These are phyloP conservation scores for Talaromyces ruber DNA, from an alignment of 495 filamentous ascomycete genomes.

Conservation along the genomic window DNA sequence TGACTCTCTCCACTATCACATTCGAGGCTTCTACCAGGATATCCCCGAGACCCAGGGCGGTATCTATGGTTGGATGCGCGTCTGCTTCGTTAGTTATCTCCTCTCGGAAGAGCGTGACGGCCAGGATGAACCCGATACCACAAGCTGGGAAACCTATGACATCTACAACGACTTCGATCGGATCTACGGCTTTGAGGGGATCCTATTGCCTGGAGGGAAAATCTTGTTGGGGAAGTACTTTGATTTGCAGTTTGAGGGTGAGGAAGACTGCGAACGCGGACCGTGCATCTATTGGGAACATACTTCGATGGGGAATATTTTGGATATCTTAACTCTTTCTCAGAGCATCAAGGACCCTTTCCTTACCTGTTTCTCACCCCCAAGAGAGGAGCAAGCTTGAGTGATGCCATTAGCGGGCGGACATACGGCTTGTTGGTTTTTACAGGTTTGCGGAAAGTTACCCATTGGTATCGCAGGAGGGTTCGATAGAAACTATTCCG, in stretches of 20 bases:
- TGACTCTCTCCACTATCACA: slow-evolving; percentile 6
- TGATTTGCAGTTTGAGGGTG: slow-evolving; percentile 16
- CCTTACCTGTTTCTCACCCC: neutral
- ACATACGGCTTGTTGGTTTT: neutral
- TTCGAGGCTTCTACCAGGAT: slow-evolving; percentile 24
- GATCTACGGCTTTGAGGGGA: slow-evolving; percentile 37
- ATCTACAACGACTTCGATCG: slow-evolving; percentile 11
- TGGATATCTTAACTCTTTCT: neutral
- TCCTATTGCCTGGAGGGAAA: slow-evolving; percentile 39
- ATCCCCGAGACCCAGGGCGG: slow-evolving; percentile 17
- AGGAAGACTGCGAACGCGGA: slow-evolving; percentile 20
- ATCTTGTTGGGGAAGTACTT: slow-evolving; percentile 43
- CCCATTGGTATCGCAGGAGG: neutral
- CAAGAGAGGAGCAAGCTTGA: neutral
- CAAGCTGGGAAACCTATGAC: slow-evolving; percentile 12
- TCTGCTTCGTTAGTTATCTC: slow-evolving; percentile 32
- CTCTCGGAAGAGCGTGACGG: slow-evolving; percentile 2
- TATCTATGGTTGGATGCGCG: slow-evolving; percentile 31
- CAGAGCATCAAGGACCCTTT: neutral
- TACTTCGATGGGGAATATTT: neutral
- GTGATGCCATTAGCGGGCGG: neutral
- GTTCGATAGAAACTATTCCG: neutral
- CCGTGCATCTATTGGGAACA: slow-evolving; percentile 51
- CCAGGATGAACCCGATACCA: slow-evolving; percentile 9
- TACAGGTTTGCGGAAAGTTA: neutral